Base-by-base conservation (phyloP, 495 filamentous ascomycete genomes). In the Neurospora sp. region DNA sequence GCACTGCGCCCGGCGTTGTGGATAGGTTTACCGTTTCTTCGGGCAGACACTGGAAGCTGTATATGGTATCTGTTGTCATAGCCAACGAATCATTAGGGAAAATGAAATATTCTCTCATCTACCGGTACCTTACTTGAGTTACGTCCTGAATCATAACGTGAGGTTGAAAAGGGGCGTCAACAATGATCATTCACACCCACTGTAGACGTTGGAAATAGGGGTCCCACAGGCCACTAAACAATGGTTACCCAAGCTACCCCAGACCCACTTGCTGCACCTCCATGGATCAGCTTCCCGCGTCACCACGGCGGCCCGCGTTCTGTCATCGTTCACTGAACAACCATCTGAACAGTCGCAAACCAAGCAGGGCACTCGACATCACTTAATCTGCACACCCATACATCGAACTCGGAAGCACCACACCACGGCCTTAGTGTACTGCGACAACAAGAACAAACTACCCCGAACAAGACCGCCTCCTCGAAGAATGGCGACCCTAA, bases 401-500 rank as follows among this genome's bases (percentile, higher is more conserved):
- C n/a, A n/a, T n/a, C n/a, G n/a, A n/a, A n/a, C n/a, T n/a, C n/a
- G n/a, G n/a, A n/a, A n/a, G n/a, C n/a, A n/a, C n/a, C n/a, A n/a
- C n/a, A n/a, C n/a, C n/a, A n/a, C n/a, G n/a, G n/a, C n/a, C n/a
- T n/a, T n/a, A n/a, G n/a, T n/a, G n/a, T 66, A 59, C 45, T 24
- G 3, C 36, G 21, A 19, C 13, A 38, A 38, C 28, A 21, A 38
- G 37, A 10, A 8, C 39, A 38, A 4, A 13, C 48, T 73, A 43
- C 36, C 34, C 34, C 39, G 24, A 36, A 21, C 39, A 9, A 48
- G 5, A 62, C 42, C 15, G 45, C 15, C 31, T 3, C n/a, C 45
- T 17, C 1, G n/a, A 69, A 15, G 40, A 70, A 86, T 86, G 85
- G 81, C 84, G 75, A 82, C 82, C 73, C 79, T 81, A 66, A 85